Evolutionary conservation across 1,139 yeast species (phyloP), one percentile per base, ranked within the genome.

Genomic region (Sugiyamaella pinicola): DNA sequence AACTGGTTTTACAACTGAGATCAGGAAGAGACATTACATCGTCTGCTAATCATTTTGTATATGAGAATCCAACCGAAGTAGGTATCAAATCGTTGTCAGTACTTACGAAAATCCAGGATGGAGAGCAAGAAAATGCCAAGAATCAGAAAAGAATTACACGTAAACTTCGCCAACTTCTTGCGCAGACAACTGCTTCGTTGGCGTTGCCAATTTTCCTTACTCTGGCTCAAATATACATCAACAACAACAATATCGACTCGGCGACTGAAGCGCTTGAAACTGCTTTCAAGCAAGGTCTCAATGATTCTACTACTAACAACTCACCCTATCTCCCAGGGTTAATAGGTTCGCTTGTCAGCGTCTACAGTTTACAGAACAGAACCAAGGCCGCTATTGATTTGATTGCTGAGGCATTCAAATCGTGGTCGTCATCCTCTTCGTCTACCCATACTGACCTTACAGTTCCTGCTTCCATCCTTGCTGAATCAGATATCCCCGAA

Each of bases 141-240:
- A 15, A 31, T 38, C 15, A 15, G 7, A 37, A 29, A 18, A 17
- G 40, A 6, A 46, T 26, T 10, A 22, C 38, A 9, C 43, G 40
- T n/a, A 49, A 37, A 24, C 49, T 46, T 37, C 43, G 46, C 19
- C 19, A 31, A 15, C 35, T 45, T n/a, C 29, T 47, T 12, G 35
- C 47, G 12, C 47, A 41, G 35, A 7, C 39, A 3, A 29, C 47
- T 4, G 10, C 43, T n/a, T 46, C 51, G 5, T 37, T 33, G 5
- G 15, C 42, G 4, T 18, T 43, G 18, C 48, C 55, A 52, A 50
- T 46, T 15, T 65, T 63, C 7, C 55, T 69, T 24, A 62, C 68
- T 2, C 70, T 84, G 35, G 75, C 80, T 9, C 82, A 78, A 59
- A 56, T 79, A 10, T 76, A 77, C 60, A 63, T 74, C 3, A 64